A percentile compares a stretch with the other conserved stretches of the same genome.
These are phyloP conservation scores for Aspergillus diversus DNA, from an alignment of 495 filamentous ascomycete species.

Conservation along the genomic window DNA sequence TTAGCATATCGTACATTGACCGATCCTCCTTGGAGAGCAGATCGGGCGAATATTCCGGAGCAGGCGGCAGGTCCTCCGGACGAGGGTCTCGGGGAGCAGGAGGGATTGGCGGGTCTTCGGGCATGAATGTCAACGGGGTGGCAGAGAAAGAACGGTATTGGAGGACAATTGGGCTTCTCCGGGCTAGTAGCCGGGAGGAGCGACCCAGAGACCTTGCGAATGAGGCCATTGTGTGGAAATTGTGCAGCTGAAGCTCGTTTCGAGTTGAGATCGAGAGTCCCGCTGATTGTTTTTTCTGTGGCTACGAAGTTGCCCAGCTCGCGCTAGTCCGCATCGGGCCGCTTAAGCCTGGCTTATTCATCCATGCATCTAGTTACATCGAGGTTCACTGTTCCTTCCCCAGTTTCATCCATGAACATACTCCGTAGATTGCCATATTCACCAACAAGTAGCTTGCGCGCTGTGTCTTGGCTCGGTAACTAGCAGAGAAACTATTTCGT, in stretches of 20 bases:
- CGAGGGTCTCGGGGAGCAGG: constrained; percentile 35
- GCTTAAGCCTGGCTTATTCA: constrained; percentile 6
- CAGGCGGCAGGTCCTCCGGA: constrained; percentile 37
- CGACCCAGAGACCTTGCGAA: constrained; percentile 45
- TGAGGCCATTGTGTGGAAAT: constrained; percentile 42
- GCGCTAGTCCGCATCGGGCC: constrained; percentile 29
- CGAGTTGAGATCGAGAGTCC: constrained; percentile 26
- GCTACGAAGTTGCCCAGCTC: constrained; percentile 12
- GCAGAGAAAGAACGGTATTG: constrained; percentile 44
- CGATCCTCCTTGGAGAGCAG: constrained; percentile 45
- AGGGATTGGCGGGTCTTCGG: constrained; percentile 43
- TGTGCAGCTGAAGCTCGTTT: constrained; percentile 14
- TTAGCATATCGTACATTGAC: constrained; percentile 51
- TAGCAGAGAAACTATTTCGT: background rate
- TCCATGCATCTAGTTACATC: background rate
- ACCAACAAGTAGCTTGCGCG: background rate
- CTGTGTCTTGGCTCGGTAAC: background rate
- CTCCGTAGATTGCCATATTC: background rate
- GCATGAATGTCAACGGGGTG: constrained; percentile 39
- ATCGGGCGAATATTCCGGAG: constrained; percentile 46
- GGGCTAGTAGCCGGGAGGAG: constrained; percentile 36
- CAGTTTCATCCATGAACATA: background rate
- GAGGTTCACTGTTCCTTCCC: background rate
- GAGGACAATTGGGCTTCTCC: constrained; percentile 31
- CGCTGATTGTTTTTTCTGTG: constrained; percentile 29